Evolutionary conservation across 192 early-diverging fungal genomes (phyloP), one percentile per base, ranked within the genome.

Genomic region (Coemansia sp.): DNA sequence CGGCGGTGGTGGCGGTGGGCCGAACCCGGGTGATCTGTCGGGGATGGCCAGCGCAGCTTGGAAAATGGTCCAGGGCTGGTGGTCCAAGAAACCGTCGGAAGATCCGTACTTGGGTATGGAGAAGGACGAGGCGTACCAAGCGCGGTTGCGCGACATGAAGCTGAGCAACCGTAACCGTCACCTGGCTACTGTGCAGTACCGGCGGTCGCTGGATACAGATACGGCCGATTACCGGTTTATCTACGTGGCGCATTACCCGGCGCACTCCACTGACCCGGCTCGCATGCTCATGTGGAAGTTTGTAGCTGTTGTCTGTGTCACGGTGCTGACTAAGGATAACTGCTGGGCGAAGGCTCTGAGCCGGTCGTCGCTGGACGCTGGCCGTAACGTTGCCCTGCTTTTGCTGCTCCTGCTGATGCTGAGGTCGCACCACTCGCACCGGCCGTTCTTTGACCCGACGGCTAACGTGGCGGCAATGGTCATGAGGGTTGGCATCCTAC

Each of bases 221-320:
- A 85, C 86, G 10, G 77, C 74, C 51, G 87, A 89, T 38, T 88
- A 86, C 72, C 87, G 89, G 20, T 89, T 89, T 47, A 55, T 91
- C 33, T 91, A 90, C 67, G 86, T 79, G 43, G 75, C 84, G 77
- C 81, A 77, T 65, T 84, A 78, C 24, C 78, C 85, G 18, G 65
- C 65, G 7, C 80, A 85, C 64, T 85, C 87, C 13, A 79, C 73
- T 3, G 86, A 89, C 41, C 84, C 88, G 18, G 77, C 88, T n/a
- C 85, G 87, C 15, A 52, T 85, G 55, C 86, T 91, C 85, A 71
- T 84, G 49, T 83, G 78, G 70, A 90, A 90, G 77, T 76, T 91
- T 16, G 22, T 82, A 22, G 79, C 73, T 5, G 78, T 90, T 9
- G 33, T 87, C 2, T 69, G 83, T 22, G 74, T 85, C 0, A 81